Percentiles rank a stretch among this genome's conserved stretches.
These are phyloP conservation scores for Zarea fungicola DNA, from an alignment of 2,329 filamentous ascomycete species.

Conservation along the genomic window DNA sequence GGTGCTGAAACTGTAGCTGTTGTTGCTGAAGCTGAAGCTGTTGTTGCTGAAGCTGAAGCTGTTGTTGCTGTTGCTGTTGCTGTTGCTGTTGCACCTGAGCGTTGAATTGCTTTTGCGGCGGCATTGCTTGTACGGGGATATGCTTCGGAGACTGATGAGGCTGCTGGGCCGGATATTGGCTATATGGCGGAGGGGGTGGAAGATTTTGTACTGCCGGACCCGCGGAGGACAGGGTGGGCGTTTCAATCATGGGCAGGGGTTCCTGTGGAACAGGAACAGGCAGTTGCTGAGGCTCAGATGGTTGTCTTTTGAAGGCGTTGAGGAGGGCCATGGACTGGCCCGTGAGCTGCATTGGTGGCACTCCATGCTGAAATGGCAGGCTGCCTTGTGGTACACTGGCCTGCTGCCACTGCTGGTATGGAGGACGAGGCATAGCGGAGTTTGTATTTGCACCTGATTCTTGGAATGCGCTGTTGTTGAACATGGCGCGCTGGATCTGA, in stretches of 20 bases:
- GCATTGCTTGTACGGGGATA: background rate
- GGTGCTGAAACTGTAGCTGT: slow-evolving; percentile 8
- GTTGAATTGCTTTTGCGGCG: background rate
- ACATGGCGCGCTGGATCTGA: slow-evolving; percentile 49
- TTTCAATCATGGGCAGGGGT: background rate
- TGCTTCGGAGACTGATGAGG: background rate
- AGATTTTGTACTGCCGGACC: slow-evolving; percentile 1
- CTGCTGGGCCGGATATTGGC: slow-evolving; percentile 4
- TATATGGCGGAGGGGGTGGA: slow-evolving; percentile 10
- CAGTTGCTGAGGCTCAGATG: slow-evolving; percentile 17
- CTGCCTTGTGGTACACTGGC: slow-evolving; percentile 3
- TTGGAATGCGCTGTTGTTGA: slow-evolving; percentile 33
- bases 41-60: background rate
- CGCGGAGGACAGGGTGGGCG: background rate
- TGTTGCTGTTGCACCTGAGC: background rate
- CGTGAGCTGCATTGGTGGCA: slow-evolving; percentile 27
- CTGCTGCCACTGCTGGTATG: slow-evolving; percentile 20
- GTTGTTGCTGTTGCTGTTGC: slow-evolving; percentile 7
- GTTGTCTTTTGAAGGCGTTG: slow-evolving; percentile 37
- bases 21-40: slow-evolving; percentile 6
- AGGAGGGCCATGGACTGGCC: slow-evolving; percentile 40
- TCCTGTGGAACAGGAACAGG: slow-evolving; percentile 14
- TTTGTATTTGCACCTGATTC: slow-evolving; percentile 18
- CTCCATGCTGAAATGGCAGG: background rate
- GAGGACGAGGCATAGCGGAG: slow-evolving; percentile 15